A percentile compares a stretch with the other conserved stretches of the same genome.
These are phyloP conservation scores for Xylariaceae sp. DNA, from an alignment of 2,329 filamentous ascomycete genomes.

Conservation along the genomic window DNA sequence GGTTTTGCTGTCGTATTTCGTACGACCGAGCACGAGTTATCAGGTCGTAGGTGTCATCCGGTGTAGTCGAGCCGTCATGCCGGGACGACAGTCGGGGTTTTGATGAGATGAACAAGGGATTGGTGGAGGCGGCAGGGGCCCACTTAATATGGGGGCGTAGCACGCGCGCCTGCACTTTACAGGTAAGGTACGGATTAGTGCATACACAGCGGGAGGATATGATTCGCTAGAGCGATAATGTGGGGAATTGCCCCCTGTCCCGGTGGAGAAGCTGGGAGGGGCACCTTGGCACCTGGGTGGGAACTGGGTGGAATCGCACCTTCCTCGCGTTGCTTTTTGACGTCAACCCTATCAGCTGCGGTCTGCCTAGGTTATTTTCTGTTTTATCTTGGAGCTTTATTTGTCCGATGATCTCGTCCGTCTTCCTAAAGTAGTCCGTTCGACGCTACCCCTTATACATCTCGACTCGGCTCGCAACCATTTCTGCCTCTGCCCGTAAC, in stretches of 20 bases:
- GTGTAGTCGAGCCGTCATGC: neutral
- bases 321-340: neutral
- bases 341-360: neutral
- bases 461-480: neutral
- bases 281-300: neutral
- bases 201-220: neutral
- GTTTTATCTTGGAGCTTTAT: neutral
- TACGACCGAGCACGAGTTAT: neutral
- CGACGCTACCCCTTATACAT: neutral
- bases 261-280: neutral
- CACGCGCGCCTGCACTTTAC: neutral
- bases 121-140: neutral
- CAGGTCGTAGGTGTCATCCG: neutral
- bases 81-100: neutral
- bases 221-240: neutral
- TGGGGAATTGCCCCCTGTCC: neutral
- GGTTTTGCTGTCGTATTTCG: neutral
- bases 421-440: neutral
- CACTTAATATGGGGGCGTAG: neutral
- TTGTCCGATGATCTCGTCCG: neutral
- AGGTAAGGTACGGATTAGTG: neutral
- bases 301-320: too few relatives aligned
- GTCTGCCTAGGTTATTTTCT: neutral
- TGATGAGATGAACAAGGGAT: neutral
- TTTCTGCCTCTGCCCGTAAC: neutral